Evolutionary conservation across 2,329 filamentous ascomycete genomes (phyloP).

Genomic region (Corynespora cassiicola): DNA sequence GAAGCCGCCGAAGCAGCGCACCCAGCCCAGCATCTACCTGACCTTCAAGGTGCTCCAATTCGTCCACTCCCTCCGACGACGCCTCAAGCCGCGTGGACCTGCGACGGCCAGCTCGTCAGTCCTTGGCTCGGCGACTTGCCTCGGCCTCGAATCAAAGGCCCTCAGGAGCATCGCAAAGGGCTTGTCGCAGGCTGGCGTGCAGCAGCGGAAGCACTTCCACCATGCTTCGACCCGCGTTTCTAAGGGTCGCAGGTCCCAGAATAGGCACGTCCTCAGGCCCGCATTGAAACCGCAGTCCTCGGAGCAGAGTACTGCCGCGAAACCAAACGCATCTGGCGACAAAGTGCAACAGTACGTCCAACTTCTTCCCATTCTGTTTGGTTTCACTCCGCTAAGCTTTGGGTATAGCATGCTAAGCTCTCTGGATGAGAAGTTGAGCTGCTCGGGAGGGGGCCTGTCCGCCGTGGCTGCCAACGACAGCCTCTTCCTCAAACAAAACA

Average conservation of each 20-base stretch:
- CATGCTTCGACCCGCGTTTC: conserved; percentile 28
- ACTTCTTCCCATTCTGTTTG: conserved; percentile 32
- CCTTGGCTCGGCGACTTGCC: conserved; percentile 29
- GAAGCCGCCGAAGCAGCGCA: too few species aligned
- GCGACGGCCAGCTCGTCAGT: conserved; percentile 14
- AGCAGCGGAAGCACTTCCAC: conserved; percentile 27
- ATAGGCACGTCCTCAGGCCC: conserved; percentile 20
- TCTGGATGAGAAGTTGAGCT: conserved; percentile 27
- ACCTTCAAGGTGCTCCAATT: conserved; percentile 47
- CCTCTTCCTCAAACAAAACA: conserved; percentile 45
- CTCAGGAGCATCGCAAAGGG: conserved; percentile 36
- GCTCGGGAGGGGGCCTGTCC: conserved; percentile 29
- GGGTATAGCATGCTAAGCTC: conserved; percentile 35
- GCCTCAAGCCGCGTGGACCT: conserved; percentile 40
- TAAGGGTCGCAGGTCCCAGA: conserved; percentile 32
- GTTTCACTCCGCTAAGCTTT: conserved; percentile 40
- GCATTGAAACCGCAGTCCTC: conserved; percentile 25
- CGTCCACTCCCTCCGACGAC: conserved; percentile 46
- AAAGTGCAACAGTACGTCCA: conserved; percentile 46
- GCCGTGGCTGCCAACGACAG: conserved; percentile 36
- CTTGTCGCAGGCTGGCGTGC: conserved; percentile 26
- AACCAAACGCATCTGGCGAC: conserved; percentile 38
- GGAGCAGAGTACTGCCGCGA: conserved; percentile 28
- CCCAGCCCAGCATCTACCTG: conserved; percentile 40
- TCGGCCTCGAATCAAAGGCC: conserved; percentile 26